phyloP scores from a whole-genome alignment of 371 early-diverging fungal species.

The Chytridium lagenaria region DNA sequence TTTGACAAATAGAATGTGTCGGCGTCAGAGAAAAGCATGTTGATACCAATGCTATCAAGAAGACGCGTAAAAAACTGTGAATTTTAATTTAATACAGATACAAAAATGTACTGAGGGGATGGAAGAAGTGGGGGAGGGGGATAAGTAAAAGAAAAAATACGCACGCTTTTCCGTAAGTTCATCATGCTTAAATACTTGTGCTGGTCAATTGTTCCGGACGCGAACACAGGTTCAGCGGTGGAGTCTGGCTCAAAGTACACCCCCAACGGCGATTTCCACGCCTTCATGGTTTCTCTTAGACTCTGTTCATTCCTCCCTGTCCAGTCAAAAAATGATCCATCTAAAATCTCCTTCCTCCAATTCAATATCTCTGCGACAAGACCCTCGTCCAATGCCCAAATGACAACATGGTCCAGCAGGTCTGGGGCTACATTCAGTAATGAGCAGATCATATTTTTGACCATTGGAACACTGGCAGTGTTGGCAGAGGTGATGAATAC shows the following conservation, averaged over 20 bases:
- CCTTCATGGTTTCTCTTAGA: too few relatives aligned
- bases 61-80: constrained; percentile 14
- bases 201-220: not conserved
- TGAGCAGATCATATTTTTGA: not conserved
- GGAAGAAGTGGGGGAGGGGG: not conserved
- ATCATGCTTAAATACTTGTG: not conserved
- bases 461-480: not conserved
- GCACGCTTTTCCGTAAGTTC: not conserved
- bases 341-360: not conserved
- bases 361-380: not conserved
- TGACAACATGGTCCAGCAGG: not conserved
- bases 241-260: not conserved
- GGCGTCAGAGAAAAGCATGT: constrained; percentile 25
- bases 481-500: not conserved
- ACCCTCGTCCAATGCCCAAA: constrained; percentile 10
- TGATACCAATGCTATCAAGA: not conserved
- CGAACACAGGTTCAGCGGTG: not conserved
- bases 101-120: too few relatives aligned
- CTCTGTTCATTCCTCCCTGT: not conserved
- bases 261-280: constrained; percentile 8
- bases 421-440: not conserved
- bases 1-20: constrained; percentile 17
- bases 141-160: not conserved
- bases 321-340: not conserved
- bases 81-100: too few relatives aligned